These are phyloP conservation scores for Termitomyces sp. DNA, from an alignment of 768 basidiomycete genomes.

Conservation along the genomic window DNA sequence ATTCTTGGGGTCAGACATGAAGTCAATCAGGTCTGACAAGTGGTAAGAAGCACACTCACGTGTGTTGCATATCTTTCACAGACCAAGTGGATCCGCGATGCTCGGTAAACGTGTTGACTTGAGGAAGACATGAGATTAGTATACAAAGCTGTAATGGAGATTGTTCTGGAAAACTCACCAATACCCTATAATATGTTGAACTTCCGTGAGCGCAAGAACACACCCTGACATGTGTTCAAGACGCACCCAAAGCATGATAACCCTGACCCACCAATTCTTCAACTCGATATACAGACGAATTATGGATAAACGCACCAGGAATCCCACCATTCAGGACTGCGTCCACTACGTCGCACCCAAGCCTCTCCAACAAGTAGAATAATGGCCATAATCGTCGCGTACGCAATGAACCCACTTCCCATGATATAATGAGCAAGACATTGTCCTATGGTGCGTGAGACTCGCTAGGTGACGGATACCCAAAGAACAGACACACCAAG, in stretches of 20 bases:
- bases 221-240: background rate
- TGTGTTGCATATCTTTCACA: conserved; percentile 94
- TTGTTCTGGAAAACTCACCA: conserved; percentile 35
- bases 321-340: conserved; percentile 85
- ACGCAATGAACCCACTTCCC: conserved; percentile 90
- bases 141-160: background rate
- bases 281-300: background rate
- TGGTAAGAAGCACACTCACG: conserved; percentile 43
- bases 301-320: conserved; percentile 50
- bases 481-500: conserved; percentile 37
- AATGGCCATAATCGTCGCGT: conserved; percentile 78
- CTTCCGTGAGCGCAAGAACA: background rate
- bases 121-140: background rate
- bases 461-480: background rate
- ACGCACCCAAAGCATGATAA: conserved; percentile 53
- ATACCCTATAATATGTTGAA: conserved; percentile 41
- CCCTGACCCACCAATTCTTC: conserved; percentile 18
- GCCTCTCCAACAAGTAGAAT: conserved; percentile 72
- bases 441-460: conserved; percentile 41
- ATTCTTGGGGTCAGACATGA: conserved; percentile 38
- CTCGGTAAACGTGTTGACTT: conserved; percentile 91
- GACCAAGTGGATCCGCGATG: conserved; percentile 82
- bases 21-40: background rate
- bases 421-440: conserved; percentile 89
- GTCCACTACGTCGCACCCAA: conserved; percentile 69